A percentile compares a stretch with the other conserved stretches of the same genome.
Evolutionary conservation across 2,329 filamentous ascomycete species (phyloP).

Genomic region (Cladophialophora carrionii): DNA sequence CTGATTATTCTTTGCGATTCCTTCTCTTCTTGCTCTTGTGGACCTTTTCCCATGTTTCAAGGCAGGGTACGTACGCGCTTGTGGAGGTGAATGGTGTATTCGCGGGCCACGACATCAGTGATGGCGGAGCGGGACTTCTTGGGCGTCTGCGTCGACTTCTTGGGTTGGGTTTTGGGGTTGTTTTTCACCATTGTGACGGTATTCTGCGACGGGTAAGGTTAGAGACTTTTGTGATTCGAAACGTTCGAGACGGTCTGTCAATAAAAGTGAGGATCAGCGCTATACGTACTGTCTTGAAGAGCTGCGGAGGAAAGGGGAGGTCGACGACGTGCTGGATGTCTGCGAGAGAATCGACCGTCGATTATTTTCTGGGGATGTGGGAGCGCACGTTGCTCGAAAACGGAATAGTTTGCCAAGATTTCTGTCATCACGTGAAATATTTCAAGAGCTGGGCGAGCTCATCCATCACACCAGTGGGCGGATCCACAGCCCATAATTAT

Average conservation of each 20-base stretch:
- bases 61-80: slow-evolving; percentile 77
- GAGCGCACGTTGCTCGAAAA: slow-evolving; percentile 22
- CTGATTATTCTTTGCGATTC: slow-evolving; percentile 54
- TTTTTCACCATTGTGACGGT: slow-evolving; percentile 37
- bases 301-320: neutral
- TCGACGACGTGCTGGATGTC: slow-evolving; percentile 14
- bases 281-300: slow-evolving; percentile 15
- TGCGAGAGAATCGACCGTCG: slow-evolving; percentile 3
- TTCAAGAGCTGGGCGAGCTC: neutral
- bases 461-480: too few relatives aligned
- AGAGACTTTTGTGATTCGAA: neutral
- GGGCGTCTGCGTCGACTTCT: slow-evolving; percentile 67
- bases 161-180: slow-evolving; percentile 54
- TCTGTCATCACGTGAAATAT: slow-evolving; percentile 22
- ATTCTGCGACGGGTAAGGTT: slow-evolving; percentile 10
- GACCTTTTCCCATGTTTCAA: neutral
- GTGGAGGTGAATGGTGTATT: slow-evolving; percentile 99
- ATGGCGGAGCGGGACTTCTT: slow-evolving; percentile 90
- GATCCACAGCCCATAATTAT: too few relatives aligned
- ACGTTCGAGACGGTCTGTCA: neutral
- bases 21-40: slow-evolving; percentile 12
- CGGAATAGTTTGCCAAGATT: slow-evolving; percentile 33
- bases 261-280: neutral
- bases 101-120: slow-evolving; percentile 97
- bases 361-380: slow-evolving; percentile 18